phyloP scores from a whole-genome alignment of 495 filamentous ascomycete species.

The Podospora fimiseda region DNA sequence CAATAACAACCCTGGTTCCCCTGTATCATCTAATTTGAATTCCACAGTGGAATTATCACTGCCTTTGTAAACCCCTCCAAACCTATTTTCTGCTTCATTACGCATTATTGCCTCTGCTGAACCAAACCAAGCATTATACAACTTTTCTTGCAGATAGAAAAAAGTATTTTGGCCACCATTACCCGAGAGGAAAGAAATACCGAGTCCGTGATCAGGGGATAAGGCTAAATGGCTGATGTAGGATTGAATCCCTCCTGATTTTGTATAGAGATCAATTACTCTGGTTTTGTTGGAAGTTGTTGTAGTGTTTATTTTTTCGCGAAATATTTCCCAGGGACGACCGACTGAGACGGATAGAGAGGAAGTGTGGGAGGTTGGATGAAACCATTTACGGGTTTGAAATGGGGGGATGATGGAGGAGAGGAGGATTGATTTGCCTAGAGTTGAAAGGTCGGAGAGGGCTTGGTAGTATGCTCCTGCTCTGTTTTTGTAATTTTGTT shows the following conservation, averaged over 20 bases:
- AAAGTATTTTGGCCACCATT: not conserved
- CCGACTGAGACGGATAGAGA: constrained; percentile 39
- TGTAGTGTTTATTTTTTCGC: not conserved
- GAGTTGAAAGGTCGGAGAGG: constrained; percentile 37
- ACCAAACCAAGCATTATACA: not conserved
- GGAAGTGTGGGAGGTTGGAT: constrained; percentile 42
- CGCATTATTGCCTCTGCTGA: not conserved
- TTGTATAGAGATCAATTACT: constrained; percentile 30
- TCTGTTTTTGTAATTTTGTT: not conserved
- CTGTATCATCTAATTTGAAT: not conserved
- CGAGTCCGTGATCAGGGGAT: constrained; percentile 44
- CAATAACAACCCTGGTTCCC: not conserved
- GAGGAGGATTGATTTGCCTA: constrained; percentile 47
- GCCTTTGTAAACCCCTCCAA: not conserved
- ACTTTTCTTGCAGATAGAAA: not conserved
- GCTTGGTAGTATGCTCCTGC: constrained; percentile 37
- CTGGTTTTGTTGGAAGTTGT: constrained; percentile 4
- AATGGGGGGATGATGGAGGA: constrained; percentile 35
- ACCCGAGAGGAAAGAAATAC: constrained; percentile 25
- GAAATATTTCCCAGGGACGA: constrained; percentile 51
- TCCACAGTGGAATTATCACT: not conserved
- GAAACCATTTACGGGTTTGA: constrained; percentile 49
- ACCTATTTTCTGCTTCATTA: not conserved
- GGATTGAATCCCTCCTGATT: constrained; percentile 38
- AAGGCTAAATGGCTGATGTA: constrained; percentile 43